These are phyloP conservation scores for Grosmannia huntii DNA, from an alignment of 2,329 filamentous ascomycete genomes.

Conservation along the genomic window DNA sequence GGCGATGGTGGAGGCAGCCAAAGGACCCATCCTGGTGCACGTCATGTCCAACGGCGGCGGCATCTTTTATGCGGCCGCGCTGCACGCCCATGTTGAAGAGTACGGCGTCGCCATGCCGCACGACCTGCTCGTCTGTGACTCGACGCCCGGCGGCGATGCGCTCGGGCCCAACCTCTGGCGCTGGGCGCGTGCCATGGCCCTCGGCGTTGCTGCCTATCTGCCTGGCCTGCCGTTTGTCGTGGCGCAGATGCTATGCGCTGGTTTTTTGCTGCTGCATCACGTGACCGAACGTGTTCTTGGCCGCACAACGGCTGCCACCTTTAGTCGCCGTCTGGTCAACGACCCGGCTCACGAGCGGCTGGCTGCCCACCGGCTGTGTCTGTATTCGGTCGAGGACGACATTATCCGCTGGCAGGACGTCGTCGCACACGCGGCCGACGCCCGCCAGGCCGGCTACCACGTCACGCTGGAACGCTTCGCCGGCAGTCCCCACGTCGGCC, in stretches of 20 bases:
- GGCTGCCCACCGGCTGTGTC: background rate
- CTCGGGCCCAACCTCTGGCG: background rate
- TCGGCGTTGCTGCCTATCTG: background rate
- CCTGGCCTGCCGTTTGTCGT: background rate
- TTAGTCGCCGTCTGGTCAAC: background rate
- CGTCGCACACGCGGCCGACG: background rate
- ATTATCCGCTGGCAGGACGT: constrained; percentile 2
- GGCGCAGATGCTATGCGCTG: background rate
- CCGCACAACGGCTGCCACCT: background rate
- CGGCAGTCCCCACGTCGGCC: constrained; percentile 1
- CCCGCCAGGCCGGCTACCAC: background rate
- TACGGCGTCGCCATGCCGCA: background rate
- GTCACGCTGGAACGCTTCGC: background rate
- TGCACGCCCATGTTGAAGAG: background rate
- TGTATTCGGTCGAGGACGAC: background rate
- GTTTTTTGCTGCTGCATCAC: background rate
- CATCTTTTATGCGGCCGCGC: background rate
- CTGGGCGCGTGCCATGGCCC: background rate
- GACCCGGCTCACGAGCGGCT: background rate
- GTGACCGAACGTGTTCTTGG: background rate
- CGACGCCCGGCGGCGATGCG: background rate
- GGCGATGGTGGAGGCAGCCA: background rate
- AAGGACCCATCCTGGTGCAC: background rate
- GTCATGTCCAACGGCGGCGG: constrained; percentile 4
- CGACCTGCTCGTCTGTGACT: background rate